Evolutionary conservation across 108 stramenopile genomes (phyloP), one percentile per base, ranked within the genome.

Genomic region (Conticribra weissflogii): DNA sequence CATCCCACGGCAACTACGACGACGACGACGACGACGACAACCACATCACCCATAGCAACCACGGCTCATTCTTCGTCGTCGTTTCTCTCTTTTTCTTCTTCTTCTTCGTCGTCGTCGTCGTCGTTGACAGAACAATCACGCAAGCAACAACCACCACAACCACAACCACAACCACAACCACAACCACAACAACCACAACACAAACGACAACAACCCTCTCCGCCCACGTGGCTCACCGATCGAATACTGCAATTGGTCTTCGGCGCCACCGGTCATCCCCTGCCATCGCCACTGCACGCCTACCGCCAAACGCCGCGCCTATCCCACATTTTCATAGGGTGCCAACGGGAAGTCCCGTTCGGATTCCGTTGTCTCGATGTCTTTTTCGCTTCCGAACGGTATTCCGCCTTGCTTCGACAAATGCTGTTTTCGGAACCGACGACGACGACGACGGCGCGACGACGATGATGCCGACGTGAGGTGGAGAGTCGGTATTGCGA

Each of bases 291-390:
- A 2, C 60, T 84, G 19, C 61, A 74, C 45, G 66, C 70, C 17
- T 56, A 59, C 21, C 46, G 54, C 56, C 52, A 60, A 34, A 61
- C 55, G 33, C 80, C 72, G 18, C 25, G 44, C 18, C 29, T 83
- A 14, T 78, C 83, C 2, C 78, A 84, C 57, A 47, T 82, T 1
- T 67, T 86, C 9, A 51, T 88, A 7, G 87, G 87, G 0, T 88
- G 87, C 56, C 27, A 59, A 18, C 25, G 80, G 0, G 87, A 88
- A 67, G 66, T 82, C 8, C 36, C 36, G 59, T 86, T 85, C 71
- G 85, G 85, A 30, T 36, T 84, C 17, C 60, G 78, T 1, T 63
- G 80, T 51, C 47, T 88, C 21, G 83, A 88, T 78, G 8, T 72
- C 1, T 81, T 79, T 72, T 88, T 88, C 71, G 71, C 72, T 59